phyloP scores from a whole-genome alignment of 352 stramenopile species.

The Plasmopara muralis region DNA sequence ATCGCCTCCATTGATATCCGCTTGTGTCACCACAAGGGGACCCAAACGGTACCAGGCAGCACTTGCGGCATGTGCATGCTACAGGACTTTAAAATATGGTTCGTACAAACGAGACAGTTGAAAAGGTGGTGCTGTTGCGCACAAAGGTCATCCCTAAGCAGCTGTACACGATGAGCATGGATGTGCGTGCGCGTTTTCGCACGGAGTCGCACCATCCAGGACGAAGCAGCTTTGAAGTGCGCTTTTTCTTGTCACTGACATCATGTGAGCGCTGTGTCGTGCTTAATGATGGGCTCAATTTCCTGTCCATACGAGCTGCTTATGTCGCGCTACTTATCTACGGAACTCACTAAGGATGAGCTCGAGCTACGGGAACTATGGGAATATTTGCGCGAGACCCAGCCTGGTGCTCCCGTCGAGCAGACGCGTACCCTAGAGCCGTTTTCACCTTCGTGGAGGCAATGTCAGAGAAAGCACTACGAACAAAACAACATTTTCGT shows the following conservation, averaged over 20 bases:
- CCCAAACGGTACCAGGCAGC: slow-evolving; percentile 96
- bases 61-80: slow-evolving; percentile 98
- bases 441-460: slow-evolving; percentile 97
- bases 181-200: slow-evolving; percentile 87
- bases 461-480: slow-evolving; percentile 95
- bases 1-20: slow-evolving; percentile 97
- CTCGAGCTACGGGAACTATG: slow-evolving; percentile 92
- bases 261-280: slow-evolving; percentile 95
- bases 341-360: slow-evolving; percentile 71
- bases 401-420: slow-evolving; percentile 92
- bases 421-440: slow-evolving; percentile 92
- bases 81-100: slow-evolving; percentile 99
- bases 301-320: slow-evolving; percentile 91
- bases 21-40: slow-evolving; percentile 99
- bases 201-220: slow-evolving; percentile 92
- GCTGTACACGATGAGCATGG: slow-evolving; percentile 99
- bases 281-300: slow-evolving; percentile 99
- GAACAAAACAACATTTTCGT: slow-evolving; percentile 94
- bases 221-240: slow-evolving; percentile 98
- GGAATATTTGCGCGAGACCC: slow-evolving; percentile 91
- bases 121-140: slow-evolving; percentile 95
- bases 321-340: slow-evolving; percentile 43
- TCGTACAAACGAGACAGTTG: slow-evolving; percentile 98
- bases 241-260: slow-evolving; percentile 97
- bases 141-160: slow-evolving; percentile 98